These are phyloP conservation scores for Ogataea siamensis DNA, from an alignment of 805 yeast species.

Conservation along the genomic window DNA sequence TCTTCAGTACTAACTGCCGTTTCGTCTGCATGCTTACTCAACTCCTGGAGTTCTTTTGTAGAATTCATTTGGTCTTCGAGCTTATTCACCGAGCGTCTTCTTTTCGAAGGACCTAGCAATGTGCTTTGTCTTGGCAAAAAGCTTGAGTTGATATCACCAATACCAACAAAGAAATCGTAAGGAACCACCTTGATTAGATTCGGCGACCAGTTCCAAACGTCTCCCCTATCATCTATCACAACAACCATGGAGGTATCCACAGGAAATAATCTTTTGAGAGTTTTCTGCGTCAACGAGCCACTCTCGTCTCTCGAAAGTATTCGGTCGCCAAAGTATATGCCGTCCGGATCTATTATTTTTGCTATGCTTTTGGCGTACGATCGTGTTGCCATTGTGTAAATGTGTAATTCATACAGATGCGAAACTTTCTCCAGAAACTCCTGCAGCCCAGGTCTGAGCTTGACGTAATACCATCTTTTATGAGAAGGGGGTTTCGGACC, in stretches of 20 bases:
- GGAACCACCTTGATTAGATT: slow-evolving; percentile 92
- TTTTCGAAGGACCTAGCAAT: slow-evolving; percentile 59
- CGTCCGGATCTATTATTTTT: slow-evolving; percentile 85
- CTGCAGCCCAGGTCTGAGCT: slow-evolving; percentile 81
- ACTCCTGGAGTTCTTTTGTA: slow-evolving; percentile 17
- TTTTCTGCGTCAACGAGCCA: slow-evolving; percentile 87
- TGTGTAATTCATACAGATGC: slow-evolving; percentile 79
- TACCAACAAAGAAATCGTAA: slow-evolving; percentile 93
- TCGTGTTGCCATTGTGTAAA: slow-evolving; percentile 97
- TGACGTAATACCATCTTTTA: slow-evolving; percentile 87
- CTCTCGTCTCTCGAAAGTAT: slow-evolving; percentile 92
- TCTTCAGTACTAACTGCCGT: slow-evolving; percentile 17
- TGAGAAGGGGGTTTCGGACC: slow-evolving; percentile 61
- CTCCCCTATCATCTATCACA: slow-evolving; percentile 95
- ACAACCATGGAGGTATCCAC: slow-evolving; percentile 96
- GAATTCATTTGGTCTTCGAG: slow-evolving; percentile 45
- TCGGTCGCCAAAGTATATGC: slow-evolving; percentile 83
- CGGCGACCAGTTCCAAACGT: slow-evolving; percentile 97
- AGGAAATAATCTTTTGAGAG: slow-evolving; percentile 84
- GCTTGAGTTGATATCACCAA: slow-evolving; percentile 94
- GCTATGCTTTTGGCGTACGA: slow-evolving; percentile 90
- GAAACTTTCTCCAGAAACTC: slow-evolving; percentile 67
- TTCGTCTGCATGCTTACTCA: slow-evolving; percentile 9
- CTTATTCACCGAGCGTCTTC: slow-evolving; percentile 54
- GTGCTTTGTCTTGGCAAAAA: slow-evolving; percentile 78